phyloP scores from a whole-genome alignment of 148 eudicot species.

The Polygonum aviculare region DNA sequence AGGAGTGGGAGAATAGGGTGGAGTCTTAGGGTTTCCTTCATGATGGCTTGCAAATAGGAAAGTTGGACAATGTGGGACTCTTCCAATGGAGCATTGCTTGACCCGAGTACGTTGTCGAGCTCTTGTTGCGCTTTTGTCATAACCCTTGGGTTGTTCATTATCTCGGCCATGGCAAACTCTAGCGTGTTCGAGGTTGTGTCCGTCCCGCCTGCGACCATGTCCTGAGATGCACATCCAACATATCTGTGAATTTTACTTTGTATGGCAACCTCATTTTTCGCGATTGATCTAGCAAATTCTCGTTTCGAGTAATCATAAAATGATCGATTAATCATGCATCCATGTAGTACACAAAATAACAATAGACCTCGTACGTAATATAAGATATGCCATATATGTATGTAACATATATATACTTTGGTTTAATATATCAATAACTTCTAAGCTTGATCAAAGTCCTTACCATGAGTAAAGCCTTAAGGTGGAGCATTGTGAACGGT shows the following conservation, averaged over 20 bases:
- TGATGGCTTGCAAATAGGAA: conserved; percentile 33
- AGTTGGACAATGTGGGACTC: conserved; percentile 47
- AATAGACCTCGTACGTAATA: too few relatives aligned
- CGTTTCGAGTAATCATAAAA: too few relatives aligned
- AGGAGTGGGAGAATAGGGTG: conserved; percentile 39
- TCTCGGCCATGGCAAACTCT: conserved; percentile 52
- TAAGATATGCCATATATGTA: background rate
- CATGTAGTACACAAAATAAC: too few relatives aligned
- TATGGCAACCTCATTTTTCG: too few relatives aligned
- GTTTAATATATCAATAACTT: too few relatives aligned
- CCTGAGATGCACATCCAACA: conserved; percentile 18
- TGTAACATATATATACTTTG: too few relatives aligned
- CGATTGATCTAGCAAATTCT: too few relatives aligned
- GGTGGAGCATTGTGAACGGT: conserved; percentile 35
- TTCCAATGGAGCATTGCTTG: conserved; percentile 29
- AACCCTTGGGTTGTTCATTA: conserved; percentile 38
- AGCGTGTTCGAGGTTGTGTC: conserved; percentile 47
- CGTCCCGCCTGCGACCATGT: conserved; percentile 55
- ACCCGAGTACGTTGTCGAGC: conserved; percentile 35
- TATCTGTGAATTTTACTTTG: too few relatives aligned
- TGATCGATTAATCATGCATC: too few relatives aligned
- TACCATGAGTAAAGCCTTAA: conserved; percentile 56
- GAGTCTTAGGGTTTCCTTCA: conserved; percentile 40
- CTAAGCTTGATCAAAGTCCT: background rate
- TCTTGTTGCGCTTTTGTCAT: conserved; percentile 42